These are phyloP conservation scores for Mesotaenium endlicherianum DNA, from an alignment of 139 green algal species.

Conservation along the genomic window DNA sequence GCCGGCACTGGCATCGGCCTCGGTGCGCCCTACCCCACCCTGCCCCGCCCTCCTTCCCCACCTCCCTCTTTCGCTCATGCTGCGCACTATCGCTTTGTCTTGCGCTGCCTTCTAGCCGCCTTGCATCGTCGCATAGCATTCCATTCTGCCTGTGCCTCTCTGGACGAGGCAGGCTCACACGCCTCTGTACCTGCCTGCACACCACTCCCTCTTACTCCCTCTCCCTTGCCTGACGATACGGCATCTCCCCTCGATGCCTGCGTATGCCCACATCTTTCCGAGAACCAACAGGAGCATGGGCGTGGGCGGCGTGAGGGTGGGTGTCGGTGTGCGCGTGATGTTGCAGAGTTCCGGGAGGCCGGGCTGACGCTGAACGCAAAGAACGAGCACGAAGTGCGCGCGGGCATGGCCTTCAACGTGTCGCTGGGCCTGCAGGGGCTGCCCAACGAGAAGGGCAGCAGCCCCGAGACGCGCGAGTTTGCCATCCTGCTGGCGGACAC, in stretches of 20 bases:
- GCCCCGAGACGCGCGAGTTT: conserved; percentile 54
- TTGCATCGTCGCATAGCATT: too few relatives aligned
- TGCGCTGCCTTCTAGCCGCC: too few relatives aligned
- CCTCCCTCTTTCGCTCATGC: neutral
- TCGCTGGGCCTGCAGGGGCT: conserved; percentile 51
- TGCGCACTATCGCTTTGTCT: too few relatives aligned
- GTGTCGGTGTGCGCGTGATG: too few relatives aligned
- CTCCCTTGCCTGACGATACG: too few relatives aligned
- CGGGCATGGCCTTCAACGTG: conserved; percentile 73
- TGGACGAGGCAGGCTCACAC: too few relatives aligned
- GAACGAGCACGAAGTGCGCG: conserved; percentile 55
- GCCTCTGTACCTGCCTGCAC: neutral
- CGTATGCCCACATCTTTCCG: too few relatives aligned
- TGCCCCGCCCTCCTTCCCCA: neutral
- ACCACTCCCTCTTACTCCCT: neutral
- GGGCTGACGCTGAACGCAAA: conserved; percentile 58
- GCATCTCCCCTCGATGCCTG: too few relatives aligned
- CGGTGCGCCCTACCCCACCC: neutral
- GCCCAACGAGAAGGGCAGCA: conserved; percentile 26
- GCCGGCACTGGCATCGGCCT: conserved; percentile 86
- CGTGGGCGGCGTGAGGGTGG: too few relatives aligned
- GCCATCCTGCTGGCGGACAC: conserved; percentile 87
- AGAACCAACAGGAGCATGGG: too few relatives aligned
- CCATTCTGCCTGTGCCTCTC: too few relatives aligned
- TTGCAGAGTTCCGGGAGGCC: conserved; percentile 55